Base-by-base conservation (phyloP, 75 land plant genomes). In the Pinus taeda region DNA sequence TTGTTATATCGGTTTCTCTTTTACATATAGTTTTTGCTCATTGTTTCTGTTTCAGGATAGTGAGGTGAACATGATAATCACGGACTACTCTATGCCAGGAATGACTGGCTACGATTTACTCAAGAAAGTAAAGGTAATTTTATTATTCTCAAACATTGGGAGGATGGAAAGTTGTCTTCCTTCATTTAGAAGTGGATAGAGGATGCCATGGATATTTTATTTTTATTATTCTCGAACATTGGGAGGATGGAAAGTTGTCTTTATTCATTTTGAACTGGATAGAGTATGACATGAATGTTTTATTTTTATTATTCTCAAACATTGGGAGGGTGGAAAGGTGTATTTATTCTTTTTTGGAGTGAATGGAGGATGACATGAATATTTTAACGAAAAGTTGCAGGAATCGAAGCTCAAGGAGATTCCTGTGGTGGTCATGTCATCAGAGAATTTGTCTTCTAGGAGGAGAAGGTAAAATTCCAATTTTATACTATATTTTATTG, bases 371-470 rank as follows among this genome's bases (percentile, higher is more conserved):
- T 39, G 42, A 39, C 5, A 39, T 39, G 42, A 39, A 39, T 39
- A 39, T 39, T 4, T 39, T 39, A 4, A 39, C 42, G 42, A 4
- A 39, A 39, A 39, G 42, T 5, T 39, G 5, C 42, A 39, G 42
- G 42, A 39, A 15, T 88, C 98, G 4, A 42, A 74, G 3, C 76
- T 91, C 72, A 89, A 79, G 81, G 89, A 93, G 78, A 83, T 95
- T 57, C 98, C 95, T 0, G 98, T 95, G 2, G 93, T 95, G 14
- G 81, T 95, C n/a, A 81, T 95, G 87, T 95, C 98, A 0, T 95
- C 98, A 0, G 98, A 95, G 56, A 90, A 93, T 63, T 80, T 87
- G 11, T 91, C 91, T 36, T 84, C 83, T 22, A 76, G 90, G 45
- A 90, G 90, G 59, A 86, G 81, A 86, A 86, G 91, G 98, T 93